Evolutionary conservation across 768 basidiomycete species (phyloP), one percentile per base, ranked within the genome.

Genomic region (Hortiboletus flavorubellus): DNA sequence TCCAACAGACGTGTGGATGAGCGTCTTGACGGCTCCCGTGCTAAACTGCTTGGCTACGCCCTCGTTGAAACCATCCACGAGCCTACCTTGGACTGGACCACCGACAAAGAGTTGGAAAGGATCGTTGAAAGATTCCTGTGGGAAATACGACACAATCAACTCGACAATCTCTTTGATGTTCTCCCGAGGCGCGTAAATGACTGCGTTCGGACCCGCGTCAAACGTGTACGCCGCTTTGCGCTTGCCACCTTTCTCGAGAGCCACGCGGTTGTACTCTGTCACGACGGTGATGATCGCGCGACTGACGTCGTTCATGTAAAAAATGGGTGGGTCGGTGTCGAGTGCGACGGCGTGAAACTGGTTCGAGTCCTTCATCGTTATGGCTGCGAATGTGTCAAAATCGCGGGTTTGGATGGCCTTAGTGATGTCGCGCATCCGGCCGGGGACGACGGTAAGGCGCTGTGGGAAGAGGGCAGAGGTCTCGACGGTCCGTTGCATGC

Each of bases 291-390:
- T 92, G 74, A 99, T 92, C n/a, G 91, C 72, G n/a, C 90, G 81
- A 53, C 86, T 89, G 64, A 96, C 92, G 73, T 99, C 97, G 77
- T 98, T 98, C 85, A 99, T 87, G 79, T 99, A 99, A 73, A 99
- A 98, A 73, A 98, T 98, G 41, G 97, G 97, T 1, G 97, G 97
- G 41, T 89, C 84, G 0, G 97, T 98, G 74, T 99, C 97, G 60
- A 98, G 86, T 47, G 90, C 91, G 61, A 98, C 93, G 29, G 97
- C 94, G 68, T 99, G 97, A 84, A 99, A 99, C 76, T 93, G 89
- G 76, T 99, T 99, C 49, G 93, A 96, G 71, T 99, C 97, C 46
- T 82, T 84, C 93, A 98, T 99, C 21, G 97, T 99, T 70, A 98
- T 83, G 56, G 76, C 74, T 0, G 94, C 97, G 61, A 99, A 99